Percentiles rank a stretch among this genome's conserved stretches.
Evolutionary conservation across 495 filamentous ascomycete species (phyloP).

Genomic region (Achaetomiella virescens): DNA sequence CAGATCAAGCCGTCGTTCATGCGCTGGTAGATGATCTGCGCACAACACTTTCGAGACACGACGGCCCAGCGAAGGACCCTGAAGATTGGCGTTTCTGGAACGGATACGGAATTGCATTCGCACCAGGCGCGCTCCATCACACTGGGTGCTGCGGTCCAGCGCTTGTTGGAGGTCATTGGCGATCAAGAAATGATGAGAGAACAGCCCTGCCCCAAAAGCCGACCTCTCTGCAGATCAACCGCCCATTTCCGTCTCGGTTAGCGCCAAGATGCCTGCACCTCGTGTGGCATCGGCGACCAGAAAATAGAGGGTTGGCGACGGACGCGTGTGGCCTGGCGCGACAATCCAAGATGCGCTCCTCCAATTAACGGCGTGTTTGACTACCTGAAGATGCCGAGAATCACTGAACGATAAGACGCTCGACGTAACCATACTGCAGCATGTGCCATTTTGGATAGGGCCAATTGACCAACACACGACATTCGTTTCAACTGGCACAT

Average conservation of each 20-base stretch:
- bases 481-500: constrained; percentile 13
- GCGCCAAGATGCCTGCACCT: constrained; percentile 17
- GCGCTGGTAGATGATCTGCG: constrained; percentile 7
- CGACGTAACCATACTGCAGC: constrained; percentile 9
- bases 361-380: constrained; percentile 9
- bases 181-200: background rate
- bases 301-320: constrained; percentile 1
- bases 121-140: background rate
- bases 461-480: constrained; percentile 14
- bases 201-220: background rate
- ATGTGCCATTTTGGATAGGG: constrained; percentile 12
- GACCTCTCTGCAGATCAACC: constrained; percentile 2
- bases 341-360: background rate
- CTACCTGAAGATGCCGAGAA: constrained; percentile 1
- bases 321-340: constrained; percentile 10
- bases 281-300: background rate
- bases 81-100: constrained; percentile 14
- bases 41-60: background rate
- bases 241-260: constrained; percentile 7
- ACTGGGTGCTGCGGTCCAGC: background rate
- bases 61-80: constrained; percentile 10
- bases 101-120: background rate
- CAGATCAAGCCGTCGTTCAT: constrained; percentile 3
- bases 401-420: constrained; percentile 3
- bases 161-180: background rate